Conservation (phyloP, 2,329 filamentous ascomycete genomes). For the Xylaria sp. region DNA sequence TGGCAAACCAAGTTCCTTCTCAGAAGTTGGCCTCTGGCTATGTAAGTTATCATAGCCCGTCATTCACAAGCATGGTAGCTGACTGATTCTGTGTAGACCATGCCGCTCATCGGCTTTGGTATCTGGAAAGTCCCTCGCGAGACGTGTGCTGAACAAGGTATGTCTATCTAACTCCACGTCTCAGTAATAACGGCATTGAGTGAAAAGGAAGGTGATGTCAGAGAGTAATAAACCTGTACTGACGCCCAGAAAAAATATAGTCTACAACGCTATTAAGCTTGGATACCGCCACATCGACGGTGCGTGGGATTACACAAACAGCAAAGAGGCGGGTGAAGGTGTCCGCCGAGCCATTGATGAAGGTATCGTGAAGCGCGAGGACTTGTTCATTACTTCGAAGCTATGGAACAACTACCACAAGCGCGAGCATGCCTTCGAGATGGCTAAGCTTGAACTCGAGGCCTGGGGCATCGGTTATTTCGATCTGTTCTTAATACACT, state of each 20-base stretch:
- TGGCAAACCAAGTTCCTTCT: slow-evolving; percentile 44
- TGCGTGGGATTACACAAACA: slow-evolving; percentile 70
- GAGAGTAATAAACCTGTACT: slow-evolving; percentile 51
- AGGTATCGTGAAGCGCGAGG: slow-evolving; percentile 69
- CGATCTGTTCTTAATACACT: slow-evolving; percentile 77
- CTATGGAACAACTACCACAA: slow-evolving; percentile 73
- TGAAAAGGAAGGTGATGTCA: neutral
- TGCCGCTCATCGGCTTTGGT: slow-evolving; percentile 55
- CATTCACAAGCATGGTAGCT: neutral
- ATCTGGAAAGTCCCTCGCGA: slow-evolving; percentile 55
- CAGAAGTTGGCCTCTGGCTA: slow-evolving; percentile 52
- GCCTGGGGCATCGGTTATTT: slow-evolving; percentile 73
- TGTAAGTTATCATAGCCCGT: slow-evolving; percentile 40
- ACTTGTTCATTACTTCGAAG: slow-evolving; percentile 75
- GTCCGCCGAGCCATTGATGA: slow-evolving; percentile 66
- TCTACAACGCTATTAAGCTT: slow-evolving; percentile 70
- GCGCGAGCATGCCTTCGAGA: slow-evolving; percentile 69
- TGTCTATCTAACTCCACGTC: neutral
- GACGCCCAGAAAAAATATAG: slow-evolving; percentile 51
- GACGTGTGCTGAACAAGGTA: slow-evolving; percentile 49
- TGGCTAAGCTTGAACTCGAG: slow-evolving; percentile 69
- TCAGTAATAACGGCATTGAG: slow-evolving; percentile 56
- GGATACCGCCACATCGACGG: slow-evolving; percentile 64
- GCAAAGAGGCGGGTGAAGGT: slow-evolving; percentile 71
- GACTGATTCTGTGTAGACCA: slow-evolving; percentile 45